These are phyloP conservation scores for Trichoderma sp. DNA, from an alignment of 2,329 filamentous ascomycete species.

Conservation along the genomic window DNA sequence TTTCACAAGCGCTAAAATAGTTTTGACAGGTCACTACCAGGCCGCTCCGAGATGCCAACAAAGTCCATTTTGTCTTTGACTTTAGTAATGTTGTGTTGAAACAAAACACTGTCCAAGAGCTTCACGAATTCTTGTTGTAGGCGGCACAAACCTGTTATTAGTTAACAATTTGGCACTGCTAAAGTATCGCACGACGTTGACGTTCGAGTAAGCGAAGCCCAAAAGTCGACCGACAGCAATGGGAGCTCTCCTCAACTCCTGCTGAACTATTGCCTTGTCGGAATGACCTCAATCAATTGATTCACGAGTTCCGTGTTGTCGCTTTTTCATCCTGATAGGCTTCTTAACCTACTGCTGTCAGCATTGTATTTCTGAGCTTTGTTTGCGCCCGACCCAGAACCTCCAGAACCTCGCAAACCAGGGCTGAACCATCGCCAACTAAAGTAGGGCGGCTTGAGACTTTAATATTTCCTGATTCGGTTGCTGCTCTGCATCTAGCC, in stretches of 20 bases:
- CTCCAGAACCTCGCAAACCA: not conserved
- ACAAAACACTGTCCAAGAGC: fast-evolving
- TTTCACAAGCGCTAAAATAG: not conserved
- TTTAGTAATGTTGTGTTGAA: not conserved
- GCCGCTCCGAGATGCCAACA: not conserved
- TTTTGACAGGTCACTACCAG: not conserved
- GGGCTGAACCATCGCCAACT: not conserved
- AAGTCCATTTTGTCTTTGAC: not conserved
- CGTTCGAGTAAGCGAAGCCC: not conserved
- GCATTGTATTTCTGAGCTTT: not conserved
- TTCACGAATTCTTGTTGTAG: not conserved
- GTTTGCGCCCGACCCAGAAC: not conserved
- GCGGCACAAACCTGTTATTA: not conserved
- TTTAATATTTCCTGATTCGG: not conserved
- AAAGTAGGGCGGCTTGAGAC: not conserved
- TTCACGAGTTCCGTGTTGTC: not conserved
- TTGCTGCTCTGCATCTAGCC: not conserved
- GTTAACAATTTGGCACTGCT: too few relatives aligned
- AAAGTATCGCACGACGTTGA: not conserved
- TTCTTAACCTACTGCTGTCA: not conserved
- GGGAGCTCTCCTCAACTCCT: not conserved
- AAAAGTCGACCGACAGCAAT: not conserved
- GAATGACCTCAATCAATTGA: not conserved
- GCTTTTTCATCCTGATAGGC: not conserved
- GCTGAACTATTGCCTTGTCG: not conserved